Percentiles rank a stretch among this genome's conserved stretches.
Conservation (phyloP, 257 asterid species). For the Lycium ferocissimum region DNA sequence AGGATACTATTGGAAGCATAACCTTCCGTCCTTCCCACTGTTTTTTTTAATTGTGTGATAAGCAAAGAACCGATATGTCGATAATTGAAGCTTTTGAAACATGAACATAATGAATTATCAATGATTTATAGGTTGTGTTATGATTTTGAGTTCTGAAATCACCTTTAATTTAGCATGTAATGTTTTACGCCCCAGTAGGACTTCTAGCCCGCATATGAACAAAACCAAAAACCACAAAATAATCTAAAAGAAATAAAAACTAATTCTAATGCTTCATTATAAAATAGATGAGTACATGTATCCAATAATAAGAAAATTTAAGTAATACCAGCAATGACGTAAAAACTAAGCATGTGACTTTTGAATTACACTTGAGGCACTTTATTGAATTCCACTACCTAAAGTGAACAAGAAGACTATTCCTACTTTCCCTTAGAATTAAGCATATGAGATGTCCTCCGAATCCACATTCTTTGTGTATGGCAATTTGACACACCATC, state of each 20-base stretch:
- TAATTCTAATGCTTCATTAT: background rate
- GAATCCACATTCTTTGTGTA: background rate
- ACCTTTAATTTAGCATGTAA: too few relatives aligned
- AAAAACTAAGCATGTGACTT: slow-evolving; percentile 9
- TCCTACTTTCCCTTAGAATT: background rate
- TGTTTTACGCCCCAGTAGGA: background rate
- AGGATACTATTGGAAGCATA: background rate
- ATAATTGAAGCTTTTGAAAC: background rate
- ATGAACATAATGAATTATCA: background rate
- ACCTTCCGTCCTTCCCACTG: background rate
- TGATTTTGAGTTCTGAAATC: too few relatives aligned
- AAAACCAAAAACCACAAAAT: too few relatives aligned
- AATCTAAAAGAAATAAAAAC: background rate
- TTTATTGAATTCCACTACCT: slow-evolving; percentile 25
- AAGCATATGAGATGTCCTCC: slow-evolving; percentile 25
- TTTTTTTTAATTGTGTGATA: background rate
- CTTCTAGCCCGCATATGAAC: too few relatives aligned
- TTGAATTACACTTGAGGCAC: background rate
- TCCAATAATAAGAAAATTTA: background rate
- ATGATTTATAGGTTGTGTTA: background rate
- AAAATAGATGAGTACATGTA: slow-evolving; percentile 19
- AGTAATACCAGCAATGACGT: background rate
- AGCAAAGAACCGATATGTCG: background rate
- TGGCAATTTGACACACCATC: background rate
- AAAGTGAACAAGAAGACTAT: slow-evolving; percentile 1